phyloP scores from a whole-genome alignment of 768 basidiomycete species.

The Mycena sanguinolenta region DNA sequence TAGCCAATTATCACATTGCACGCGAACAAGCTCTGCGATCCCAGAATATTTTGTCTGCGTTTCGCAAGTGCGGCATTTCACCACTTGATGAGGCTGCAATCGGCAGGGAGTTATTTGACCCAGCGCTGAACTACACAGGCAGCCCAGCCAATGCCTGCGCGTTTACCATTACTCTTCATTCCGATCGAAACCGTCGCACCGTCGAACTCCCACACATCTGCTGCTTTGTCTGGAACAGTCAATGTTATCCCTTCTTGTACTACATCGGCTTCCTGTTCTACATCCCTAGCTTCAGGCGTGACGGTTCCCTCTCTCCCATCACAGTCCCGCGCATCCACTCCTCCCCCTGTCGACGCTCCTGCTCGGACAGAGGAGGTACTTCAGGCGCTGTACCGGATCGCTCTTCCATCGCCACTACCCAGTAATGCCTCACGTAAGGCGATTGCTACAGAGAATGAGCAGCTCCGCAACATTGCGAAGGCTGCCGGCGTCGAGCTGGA shows the following conservation, averaged over 20 bases:
- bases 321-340: not conserved
- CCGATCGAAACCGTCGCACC: slow-evolving; percentile 2
- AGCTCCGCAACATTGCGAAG: not conserved
- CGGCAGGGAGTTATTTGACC: slow-evolving; percentile 12
- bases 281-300: not conserved
- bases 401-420: slow-evolving; percentile 11
- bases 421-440: not conserved
- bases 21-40: slow-evolving; percentile 21
- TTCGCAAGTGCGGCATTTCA: slow-evolving; percentile 37
- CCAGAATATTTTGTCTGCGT: slow-evolving; percentile 35
- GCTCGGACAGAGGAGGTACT: not conserved
- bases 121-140: slow-evolving; percentile 23
- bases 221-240: too few relatives aligned
- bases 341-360: not conserved
- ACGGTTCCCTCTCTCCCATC: not conserved
- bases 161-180: slow-evolving; percentile 4
- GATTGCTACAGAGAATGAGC: not conserved
- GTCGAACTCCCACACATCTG: too few relatives aligned
- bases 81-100: slow-evolving; percentile 38
- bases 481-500: slow-evolving; percentile 10
- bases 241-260: slow-evolving; percentile 4
- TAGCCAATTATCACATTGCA: not conserved
- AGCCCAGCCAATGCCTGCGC: slow-evolving; percentile 9
- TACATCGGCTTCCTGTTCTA: not conserved
- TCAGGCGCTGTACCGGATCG: not conserved